A percentile compares a stretch with the other conserved stretches of the same genome.
Conservation (phyloP, 306 rosid genomes). For the Cicer pinnatifidum region DNA sequence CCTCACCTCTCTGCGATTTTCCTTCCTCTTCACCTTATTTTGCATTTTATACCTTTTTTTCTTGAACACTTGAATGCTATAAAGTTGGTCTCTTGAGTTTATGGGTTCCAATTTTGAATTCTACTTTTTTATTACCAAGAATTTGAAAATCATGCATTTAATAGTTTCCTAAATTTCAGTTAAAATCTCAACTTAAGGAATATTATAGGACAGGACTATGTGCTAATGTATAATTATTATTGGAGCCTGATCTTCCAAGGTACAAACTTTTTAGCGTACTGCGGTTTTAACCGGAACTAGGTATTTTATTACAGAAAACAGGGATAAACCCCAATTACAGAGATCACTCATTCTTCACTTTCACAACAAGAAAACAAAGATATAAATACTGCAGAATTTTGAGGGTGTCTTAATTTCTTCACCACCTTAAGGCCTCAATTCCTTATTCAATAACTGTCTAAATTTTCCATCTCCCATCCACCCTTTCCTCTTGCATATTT, state of each 20-base stretch:
- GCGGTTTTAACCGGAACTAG: conserved; percentile 4
- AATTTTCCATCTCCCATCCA: not conserved
- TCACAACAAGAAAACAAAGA: not conserved
- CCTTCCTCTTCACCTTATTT: conserved; percentile 5
- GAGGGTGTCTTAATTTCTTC: not conserved
- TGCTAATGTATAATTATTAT: conserved; percentile 3
- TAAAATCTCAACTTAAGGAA: conserved; percentile 18
- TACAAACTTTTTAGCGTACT: conserved; percentile 13
- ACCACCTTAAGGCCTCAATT: not conserved
- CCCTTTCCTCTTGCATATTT: not conserved
- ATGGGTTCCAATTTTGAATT: conserved; percentile 31
- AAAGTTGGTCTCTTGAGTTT: conserved; percentile 33
- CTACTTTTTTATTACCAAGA: conserved; percentile 1
- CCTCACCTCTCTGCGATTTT: conserved; percentile 7
- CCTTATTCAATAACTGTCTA: not conserved
- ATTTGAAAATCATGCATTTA: conserved; percentile 29
- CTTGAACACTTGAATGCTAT: not conserved
- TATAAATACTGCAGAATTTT: not conserved
- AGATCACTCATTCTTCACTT: not conserved
- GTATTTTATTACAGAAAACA: not conserved
- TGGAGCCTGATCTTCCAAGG: conserved; percentile 6
- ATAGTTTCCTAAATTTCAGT: conserved; percentile 4
- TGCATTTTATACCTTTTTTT: not conserved
- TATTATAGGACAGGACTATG: not conserved
- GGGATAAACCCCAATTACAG: not conserved